Percentiles rank a stretch among this genome's conserved stretches.
These are phyloP conservation scores for Umbellularia californica DNA, from an alignment of 164 flowering plant species.

Conservation along the genomic window DNA sequence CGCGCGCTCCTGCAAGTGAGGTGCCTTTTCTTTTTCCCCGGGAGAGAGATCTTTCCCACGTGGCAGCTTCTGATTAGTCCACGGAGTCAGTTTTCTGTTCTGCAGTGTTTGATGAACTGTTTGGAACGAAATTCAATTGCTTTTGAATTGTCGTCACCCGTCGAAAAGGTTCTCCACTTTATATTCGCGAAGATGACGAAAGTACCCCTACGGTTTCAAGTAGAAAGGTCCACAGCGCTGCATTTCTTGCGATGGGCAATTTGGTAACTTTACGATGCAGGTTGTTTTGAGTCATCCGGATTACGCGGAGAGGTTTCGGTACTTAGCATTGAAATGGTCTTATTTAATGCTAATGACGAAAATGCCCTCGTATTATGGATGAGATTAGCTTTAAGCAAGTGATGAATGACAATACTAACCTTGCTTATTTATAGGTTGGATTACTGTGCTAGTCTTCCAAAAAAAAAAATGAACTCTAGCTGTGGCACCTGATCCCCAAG, in stretches of 20 bases:
- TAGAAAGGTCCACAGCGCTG: not conserved
- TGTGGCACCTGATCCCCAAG: too few relatives aligned
- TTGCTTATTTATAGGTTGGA: not conserved
- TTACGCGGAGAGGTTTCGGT: constrained; percentile 9
- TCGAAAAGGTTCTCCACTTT: constrained; percentile 3
- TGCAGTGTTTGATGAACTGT: constrained; percentile 2
- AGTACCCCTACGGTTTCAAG: not conserved
- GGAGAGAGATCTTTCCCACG: not conserved
- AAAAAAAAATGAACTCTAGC: too few relatives aligned
- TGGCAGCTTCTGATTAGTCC: constrained; percentile 3
- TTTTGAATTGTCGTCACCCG: constrained; percentile 7
- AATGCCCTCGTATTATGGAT: not conserved
- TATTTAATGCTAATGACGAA: constrained; percentile 1
- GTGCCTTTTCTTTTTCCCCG: not conserved
- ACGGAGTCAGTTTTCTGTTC: not conserved
- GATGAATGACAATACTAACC: not conserved
- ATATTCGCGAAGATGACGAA: not conserved
- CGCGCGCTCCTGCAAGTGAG: not conserved
- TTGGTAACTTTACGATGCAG: not conserved
- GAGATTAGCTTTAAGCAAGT: not conserved
- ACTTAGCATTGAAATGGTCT: not conserved
- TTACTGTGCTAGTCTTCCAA: not conserved
- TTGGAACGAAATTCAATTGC: constrained; percentile 3
- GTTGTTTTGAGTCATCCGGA: constrained; percentile 7
- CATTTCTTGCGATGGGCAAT: not conserved